Evolutionary conservation across 1,139 yeast genomes (phyloP), one percentile per base, ranked within the genome.

Genomic region (Suhomyces taliae): DNA sequence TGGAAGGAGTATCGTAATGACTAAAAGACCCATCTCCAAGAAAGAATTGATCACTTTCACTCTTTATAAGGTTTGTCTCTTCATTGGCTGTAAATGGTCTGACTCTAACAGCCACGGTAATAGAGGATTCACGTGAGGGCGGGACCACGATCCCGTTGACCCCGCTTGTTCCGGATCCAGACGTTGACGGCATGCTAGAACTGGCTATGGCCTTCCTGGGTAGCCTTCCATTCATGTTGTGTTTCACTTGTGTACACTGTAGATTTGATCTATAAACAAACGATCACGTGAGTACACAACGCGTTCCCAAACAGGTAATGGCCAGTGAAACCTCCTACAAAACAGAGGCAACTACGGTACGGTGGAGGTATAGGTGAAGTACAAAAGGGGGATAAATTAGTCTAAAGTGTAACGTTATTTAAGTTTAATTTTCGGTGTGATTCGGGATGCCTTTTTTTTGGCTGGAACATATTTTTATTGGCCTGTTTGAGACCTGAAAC

Each of bases 51-150:
- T 70, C 74, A 15, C 62, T 65, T 10, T 68, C 70, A 6, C 61
- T 57, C 34, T 58, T 62, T 0, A 78, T 64, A 40, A 84, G 66
- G 51, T 76, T 79, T 27, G 72, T 58, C 26, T 65, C 60, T 64
- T 90, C 96, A 1, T 64, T 56, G 2, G 65, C 59, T 1, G 95
- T 88, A 66, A 90, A 89, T 2, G 97, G 97, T 50, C 97, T 73
- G 6, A 90, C 95, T 41, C 97, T 67, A 4, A 87, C 93, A 2
- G 91, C 85, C 11, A 88, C 96, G 10, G 83, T 75, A 43, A 87
- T 85, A 1, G 93, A 85, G 3, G 91, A 83, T 61, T 84, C 85
- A 52, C 74, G 41, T 6, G 50, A 40, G 11, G 24, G 14, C 36
- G 36, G 37, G 36, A 31, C 32, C 32, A 3, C 32, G n/a, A 11